Base-by-base conservation (phyloP, 495 filamentous ascomycete species). In the Amniculicola lignicola region DNA sequence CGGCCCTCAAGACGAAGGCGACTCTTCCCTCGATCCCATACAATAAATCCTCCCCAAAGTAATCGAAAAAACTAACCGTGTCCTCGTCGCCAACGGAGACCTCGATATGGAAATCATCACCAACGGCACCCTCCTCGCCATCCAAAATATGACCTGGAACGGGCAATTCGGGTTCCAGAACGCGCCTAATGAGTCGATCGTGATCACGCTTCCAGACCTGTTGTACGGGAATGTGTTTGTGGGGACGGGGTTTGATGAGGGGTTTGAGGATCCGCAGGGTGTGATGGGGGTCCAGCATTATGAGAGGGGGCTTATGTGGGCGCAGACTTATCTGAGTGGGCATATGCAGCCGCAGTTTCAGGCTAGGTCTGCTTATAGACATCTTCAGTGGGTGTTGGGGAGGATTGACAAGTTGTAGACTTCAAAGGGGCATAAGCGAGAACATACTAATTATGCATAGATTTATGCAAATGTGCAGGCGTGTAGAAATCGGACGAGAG, bases 221-320 rank as follows among this genome's bases (percentile, higher is more conserved):
- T 28, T 57, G 61, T 68, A 65, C 35, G 25, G 48, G 15, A 41
- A 33, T 14, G 43, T 51, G 1, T 65, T 67, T 23, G 48, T 49
- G 12, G 31, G 28, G 5, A 58, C 31, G 45, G 64, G 64, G 5
- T 31, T 51, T 18, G 59, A 51, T 27, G 36, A 49, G 2, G 54
- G 49, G 1, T 31, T 39, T 15, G 65, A 63, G 36, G 46, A 51
- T 22, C 51, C 54, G 61, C 42, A 80, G 67, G 66, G 66, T 0
- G 54, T 65, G 46, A 73, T 72, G 69, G 69, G 69, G 0, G 50
- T 69, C 4, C 65, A 68, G 51, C 66, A 70, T 61, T 68, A 47
- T 53, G 68, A 72, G 45, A 29, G 64, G 1, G 68, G 67, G 0
- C 36, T 68, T 16, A 70, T 70, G 64, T 72, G 66, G 66, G 68